Percentiles rank a stretch among this genome's conserved stretches.
These are phyloP conservation scores for Amorphotheca resinae DNA, from an alignment of 495 filamentous ascomycete species.

Conservation along the genomic window DNA sequence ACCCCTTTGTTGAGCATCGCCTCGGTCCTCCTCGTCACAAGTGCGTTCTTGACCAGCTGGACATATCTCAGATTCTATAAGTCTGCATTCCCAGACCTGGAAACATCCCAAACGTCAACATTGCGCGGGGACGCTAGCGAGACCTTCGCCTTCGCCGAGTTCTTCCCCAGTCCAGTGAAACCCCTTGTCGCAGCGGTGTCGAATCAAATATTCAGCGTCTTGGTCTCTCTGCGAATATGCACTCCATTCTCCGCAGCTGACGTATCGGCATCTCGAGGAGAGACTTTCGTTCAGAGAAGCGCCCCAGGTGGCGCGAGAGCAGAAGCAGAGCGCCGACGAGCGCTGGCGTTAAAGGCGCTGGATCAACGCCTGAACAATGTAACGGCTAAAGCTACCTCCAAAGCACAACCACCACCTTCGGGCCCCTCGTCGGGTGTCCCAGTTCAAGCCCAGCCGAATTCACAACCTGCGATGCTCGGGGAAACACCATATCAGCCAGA, in stretches of 20 bases:
- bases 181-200: conserved; percentile 61
- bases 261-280: conserved; percentile 54
- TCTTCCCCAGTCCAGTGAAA: conserved; percentile 83
- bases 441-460: conserved; percentile 34
- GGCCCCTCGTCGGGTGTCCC: conserved; percentile 33
- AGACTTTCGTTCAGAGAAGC: conserved; percentile 48
- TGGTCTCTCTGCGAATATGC: conserved; percentile 64
- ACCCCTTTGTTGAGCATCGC: conserved; percentile 76
- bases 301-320: conserved; percentile 63
- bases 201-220: conserved; percentile 57
- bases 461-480: conserved; percentile 43
- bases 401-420: conserved; percentile 25
- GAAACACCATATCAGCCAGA: conserved; percentile 61
- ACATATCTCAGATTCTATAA: conserved; percentile 95
- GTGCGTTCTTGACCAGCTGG: conserved; percentile 82
- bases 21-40: conserved; percentile 66
- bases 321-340: conserved; percentile 82
- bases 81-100: conserved; percentile 46
- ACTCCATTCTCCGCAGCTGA: conserved; percentile 81
- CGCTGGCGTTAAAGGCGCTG: conserved; percentile 77
- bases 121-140: conserved; percentile 84
- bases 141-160: conserved; percentile 87
- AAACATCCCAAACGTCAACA: conserved; percentile 47
- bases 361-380: conserved; percentile 86
- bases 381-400: conserved; percentile 28